These are phyloP conservation scores for Cryoendolithus antarcticus DNA, from an alignment of 2,329 filamentous ascomycete genomes.

Conservation along the genomic window DNA sequence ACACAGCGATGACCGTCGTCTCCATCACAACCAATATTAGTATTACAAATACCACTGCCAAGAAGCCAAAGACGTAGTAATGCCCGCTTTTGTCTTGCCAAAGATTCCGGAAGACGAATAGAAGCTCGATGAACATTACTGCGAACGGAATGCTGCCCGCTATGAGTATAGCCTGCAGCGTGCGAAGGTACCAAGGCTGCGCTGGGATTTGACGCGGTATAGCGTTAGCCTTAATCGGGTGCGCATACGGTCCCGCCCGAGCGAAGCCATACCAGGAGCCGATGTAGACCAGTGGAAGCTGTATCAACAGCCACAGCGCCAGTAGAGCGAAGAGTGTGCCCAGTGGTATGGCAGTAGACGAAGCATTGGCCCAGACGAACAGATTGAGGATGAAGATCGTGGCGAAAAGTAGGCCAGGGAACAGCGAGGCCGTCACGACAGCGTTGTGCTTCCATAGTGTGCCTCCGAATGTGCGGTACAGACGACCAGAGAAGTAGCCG, in stretches of 20 bases:
- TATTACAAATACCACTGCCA: slow-evolving; percentile 61
- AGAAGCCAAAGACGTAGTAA: slow-evolving; percentile 84
- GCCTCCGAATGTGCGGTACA: slow-evolving; percentile 76
- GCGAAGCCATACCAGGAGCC: slow-evolving; percentile 69
- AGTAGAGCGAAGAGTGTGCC: slow-evolving; percentile 62
- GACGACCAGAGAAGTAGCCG: slow-evolving; percentile 71
- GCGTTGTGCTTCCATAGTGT: slow-evolving; percentile 64
- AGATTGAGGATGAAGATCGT: slow-evolving; percentile 71
- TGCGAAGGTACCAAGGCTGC: slow-evolving; percentile 63
- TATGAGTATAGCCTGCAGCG: slow-evolving; percentile 51
- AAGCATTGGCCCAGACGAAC: slow-evolving; percentile 83
- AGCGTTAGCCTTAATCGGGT: slow-evolving; percentile 64
- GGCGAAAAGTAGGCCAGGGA: slow-evolving; percentile 65
- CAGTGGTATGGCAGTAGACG: slow-evolving; percentile 76
- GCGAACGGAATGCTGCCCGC: slow-evolving; percentile 73
- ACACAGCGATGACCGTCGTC: slow-evolving; percentile 72
- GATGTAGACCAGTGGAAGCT: slow-evolving; percentile 70
- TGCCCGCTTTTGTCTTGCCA: slow-evolving; percentile 88
- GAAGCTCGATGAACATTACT: slow-evolving; percentile 75
- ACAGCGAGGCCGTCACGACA: slow-evolving; percentile 58
- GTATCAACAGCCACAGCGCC: slow-evolving; percentile 71
- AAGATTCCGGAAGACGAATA: slow-evolving; percentile 75
- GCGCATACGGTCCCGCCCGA: slow-evolving; percentile 57
- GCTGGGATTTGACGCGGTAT: slow-evolving; percentile 62
- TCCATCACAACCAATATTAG: slow-evolving; percentile 67